phyloP scores from a whole-genome alignment of 2,329 filamentous ascomycete species.

The Bimuria novae-zelandiae region DNA sequence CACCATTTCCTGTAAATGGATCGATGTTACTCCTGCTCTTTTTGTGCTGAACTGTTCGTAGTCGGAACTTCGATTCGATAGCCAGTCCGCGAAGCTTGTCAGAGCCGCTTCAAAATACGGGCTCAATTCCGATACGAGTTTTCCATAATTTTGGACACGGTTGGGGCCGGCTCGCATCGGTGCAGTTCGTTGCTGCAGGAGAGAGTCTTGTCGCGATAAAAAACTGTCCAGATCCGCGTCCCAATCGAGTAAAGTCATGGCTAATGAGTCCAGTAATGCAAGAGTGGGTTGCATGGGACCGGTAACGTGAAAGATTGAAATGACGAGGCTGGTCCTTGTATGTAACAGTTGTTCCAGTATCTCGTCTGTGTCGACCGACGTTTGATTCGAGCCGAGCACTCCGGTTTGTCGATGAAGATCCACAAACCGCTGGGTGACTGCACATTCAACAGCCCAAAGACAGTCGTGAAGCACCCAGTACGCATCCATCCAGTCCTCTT shows the following conservation, averaged over 20 bases:
- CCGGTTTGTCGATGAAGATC: constrained; percentile 31
- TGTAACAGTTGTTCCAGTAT: constrained; percentile 27
- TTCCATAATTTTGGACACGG: constrained; percentile 21
- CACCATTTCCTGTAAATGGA: constrained; percentile 23
- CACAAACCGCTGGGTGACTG: constrained; percentile 42
- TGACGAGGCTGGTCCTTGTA: constrained; percentile 26
- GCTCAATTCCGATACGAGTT: constrained; percentile 16
- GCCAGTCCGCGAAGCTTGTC: constrained; percentile 22
- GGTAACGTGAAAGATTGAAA: constrained; percentile 29
- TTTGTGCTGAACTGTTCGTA: constrained; percentile 18
- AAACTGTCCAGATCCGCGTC: constrained; percentile 25
- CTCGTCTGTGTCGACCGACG: constrained; percentile 24
- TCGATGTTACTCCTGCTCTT: constrained; percentile 12
- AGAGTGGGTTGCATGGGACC: constrained; percentile 25
- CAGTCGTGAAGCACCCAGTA: constrained; percentile 43
- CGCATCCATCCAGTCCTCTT: constrained; percentile 37
- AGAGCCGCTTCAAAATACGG: constrained; percentile 22
- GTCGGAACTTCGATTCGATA: constrained; percentile 17
- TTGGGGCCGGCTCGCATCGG: constrained; percentile 11
- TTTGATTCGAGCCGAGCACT: constrained; percentile 12
- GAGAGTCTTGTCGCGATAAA: constrained; percentile 26
- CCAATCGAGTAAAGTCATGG: constrained; percentile 30
- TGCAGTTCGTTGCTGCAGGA: constrained; percentile 16
- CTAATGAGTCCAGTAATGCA: constrained; percentile 26
- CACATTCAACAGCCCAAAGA: constrained; percentile 42